Conservation (phyloP, 2,329 filamentous ascomycete genomes). For the Botrytis deweyae region DNA sequence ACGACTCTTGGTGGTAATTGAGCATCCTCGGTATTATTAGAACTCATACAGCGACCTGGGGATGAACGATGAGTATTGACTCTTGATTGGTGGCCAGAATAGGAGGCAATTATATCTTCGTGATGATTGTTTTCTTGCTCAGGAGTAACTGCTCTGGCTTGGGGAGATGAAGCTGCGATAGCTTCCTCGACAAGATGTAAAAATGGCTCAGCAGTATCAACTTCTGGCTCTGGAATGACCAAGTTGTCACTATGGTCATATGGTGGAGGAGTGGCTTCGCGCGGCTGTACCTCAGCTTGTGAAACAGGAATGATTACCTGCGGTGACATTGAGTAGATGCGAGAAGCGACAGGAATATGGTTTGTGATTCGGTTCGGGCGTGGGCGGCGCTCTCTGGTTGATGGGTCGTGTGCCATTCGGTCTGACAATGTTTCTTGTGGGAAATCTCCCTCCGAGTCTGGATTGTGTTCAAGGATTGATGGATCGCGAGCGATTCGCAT, state of each 20-base stretch:
- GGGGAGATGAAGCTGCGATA: neutral
- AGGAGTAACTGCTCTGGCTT: neutral
- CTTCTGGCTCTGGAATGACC: neutral
- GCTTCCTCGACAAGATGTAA: neutral
- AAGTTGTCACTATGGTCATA: neutral
- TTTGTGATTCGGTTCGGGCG: accelerated
- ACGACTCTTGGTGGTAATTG: neutral
- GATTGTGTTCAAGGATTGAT: neutral
- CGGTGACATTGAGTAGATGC: neutral
- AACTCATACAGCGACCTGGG: neutral
- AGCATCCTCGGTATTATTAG: neutral
- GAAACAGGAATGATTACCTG: neutral
- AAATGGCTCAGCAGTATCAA: neutral
- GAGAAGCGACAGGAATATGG: neutral
- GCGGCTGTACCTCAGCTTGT: neutral
- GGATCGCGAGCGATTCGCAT: neutral
- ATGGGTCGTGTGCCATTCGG: neutral
- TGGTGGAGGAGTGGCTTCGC: too few species aligned
- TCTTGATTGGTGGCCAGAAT: neutral
- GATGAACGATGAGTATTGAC: too few species aligned
- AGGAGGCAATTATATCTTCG: neutral
- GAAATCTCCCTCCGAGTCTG: neutral
- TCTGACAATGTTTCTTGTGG: neutral
- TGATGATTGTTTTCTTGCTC: neutral
- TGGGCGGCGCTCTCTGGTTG: neutral